Percentiles rank a stretch among this genome's conserved stretches.
phyloP scores from a whole-genome alignment of 208 protist genomes.

The Acanthamoeba lenticulata region DNA sequence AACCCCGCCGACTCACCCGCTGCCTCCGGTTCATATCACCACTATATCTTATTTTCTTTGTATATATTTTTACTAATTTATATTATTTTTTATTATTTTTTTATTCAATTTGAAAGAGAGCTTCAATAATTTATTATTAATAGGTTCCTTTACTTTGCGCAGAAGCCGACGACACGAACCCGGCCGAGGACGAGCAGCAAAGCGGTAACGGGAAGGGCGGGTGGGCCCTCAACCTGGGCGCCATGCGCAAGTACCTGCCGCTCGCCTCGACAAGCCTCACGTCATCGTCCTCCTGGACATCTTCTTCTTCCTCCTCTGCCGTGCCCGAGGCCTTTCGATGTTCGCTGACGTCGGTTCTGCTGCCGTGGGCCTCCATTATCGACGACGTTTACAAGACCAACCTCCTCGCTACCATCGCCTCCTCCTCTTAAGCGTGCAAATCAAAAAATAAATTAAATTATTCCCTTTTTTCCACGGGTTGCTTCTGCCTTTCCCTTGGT shows the following conservation, averaged over 20 bases:
- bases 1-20: not conserved
- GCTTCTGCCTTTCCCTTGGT: too few species aligned
- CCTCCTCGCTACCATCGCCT: not conserved
- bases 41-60: not conserved
- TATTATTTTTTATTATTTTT: not conserved
- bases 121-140: not conserved
- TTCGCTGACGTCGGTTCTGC: not conserved
- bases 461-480: too few species aligned
- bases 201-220: not conserved
- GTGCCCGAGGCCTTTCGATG: conserved; percentile 1
- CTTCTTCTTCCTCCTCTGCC: not conserved
- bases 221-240: not conserved
- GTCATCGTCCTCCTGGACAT: not conserved
- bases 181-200: not conserved
- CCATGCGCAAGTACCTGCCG: conserved; percentile 2
- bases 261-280: not conserved
- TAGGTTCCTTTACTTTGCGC: not conserved
- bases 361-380: conserved; percentile 44
- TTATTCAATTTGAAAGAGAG: not conserved
- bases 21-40: not conserved
- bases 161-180: not conserved
- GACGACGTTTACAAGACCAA: conserved; percentile 29
- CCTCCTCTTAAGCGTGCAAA: not conserved
- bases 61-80: not conserved
- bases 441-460: too few species aligned